Percentiles rank a stretch among this genome's conserved stretches.
Evolutionary conservation across 2,329 filamentous ascomycete species (phyloP).

Genomic region (Colletotrichum sp.): DNA sequence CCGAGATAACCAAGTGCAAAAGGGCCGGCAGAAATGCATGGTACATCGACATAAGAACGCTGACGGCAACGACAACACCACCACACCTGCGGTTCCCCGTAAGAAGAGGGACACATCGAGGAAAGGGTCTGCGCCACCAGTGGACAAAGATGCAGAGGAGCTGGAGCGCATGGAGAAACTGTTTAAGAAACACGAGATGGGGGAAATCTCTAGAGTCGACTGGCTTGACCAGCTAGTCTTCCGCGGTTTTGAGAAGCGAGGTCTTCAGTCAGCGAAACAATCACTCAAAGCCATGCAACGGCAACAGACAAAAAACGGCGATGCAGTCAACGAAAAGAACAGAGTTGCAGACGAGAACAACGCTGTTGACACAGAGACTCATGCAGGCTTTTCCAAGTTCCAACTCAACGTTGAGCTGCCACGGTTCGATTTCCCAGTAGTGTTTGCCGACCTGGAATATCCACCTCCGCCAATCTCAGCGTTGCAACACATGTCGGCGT

Average conservation of each 20-base stretch:
- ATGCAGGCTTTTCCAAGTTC: slow-evolving; percentile 64
- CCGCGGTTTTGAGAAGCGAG: slow-evolving; percentile 82
- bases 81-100: slow-evolving; percentile 73
- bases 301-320: slow-evolving; percentile 45
- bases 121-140: slow-evolving; percentile 51
- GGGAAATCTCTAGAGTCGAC: slow-evolving; percentile 88
- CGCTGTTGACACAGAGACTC: slow-evolving; percentile 48
- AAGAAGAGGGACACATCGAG: slow-evolving; percentile 55
- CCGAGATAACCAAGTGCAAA: slow-evolving; percentile 86
- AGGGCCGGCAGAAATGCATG: slow-evolving; percentile 89
- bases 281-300: slow-evolving; percentile 64
- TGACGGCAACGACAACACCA: slow-evolving; percentile 81
- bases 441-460: slow-evolving; percentile 95
- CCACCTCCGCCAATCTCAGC: slow-evolving; percentile 82
- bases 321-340: slow-evolving; percentile 38
- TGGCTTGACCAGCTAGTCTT: slow-evolving; percentile 98
- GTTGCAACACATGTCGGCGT: slow-evolving; percentile 66
- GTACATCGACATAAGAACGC: slow-evolving; percentile 83
- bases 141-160: slow-evolving; percentile 80
- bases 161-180: slow-evolving; percentile 87
- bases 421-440: slow-evolving; percentile 92
- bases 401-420: slow-evolving; percentile 90
- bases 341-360: slow-evolving; percentile 24
- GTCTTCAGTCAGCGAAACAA: slow-evolving; percentile 66
- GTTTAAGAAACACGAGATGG: slow-evolving; percentile 98